Base-by-base conservation (phyloP, 768 basidiomycete species). In the Dioszegia hungarica region DNA sequence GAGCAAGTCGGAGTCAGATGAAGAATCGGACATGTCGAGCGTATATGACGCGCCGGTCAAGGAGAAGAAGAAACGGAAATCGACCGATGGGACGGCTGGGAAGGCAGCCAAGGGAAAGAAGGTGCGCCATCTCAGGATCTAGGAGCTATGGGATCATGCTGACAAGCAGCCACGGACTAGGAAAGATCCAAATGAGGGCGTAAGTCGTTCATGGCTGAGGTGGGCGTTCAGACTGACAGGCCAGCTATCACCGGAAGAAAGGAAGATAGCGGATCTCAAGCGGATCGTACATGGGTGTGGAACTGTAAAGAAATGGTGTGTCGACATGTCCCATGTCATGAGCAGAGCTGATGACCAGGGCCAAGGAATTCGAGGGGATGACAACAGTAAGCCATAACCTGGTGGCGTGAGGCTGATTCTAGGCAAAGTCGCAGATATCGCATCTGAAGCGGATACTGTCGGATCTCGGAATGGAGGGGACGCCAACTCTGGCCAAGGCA, bases 401-500 rank as follows among this genome's bases (percentile, higher is more conserved):
- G n/a, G 5, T 1, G 15, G 5, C 6, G 34, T 31, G 19, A 28
- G 22, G 19, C 52, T 54, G 25, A 47, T 48, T 15, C 10, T 19
- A 72, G 73, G 17, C 63, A n/a, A 56, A 59, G 34, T 39, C 68
- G 10, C 73, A 74, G 51, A 64, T 65, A 15, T 14, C 39, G 14
- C 54, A 60, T 39, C 41, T 75, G 2, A 43, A 63, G 20, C 12
- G 44, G 6, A 45, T 72, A 2, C 46, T 75, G 15, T 28, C 45
- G 2, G 61, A 33, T 27, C 56, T 91, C 28, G 90, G 90, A 0
- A 93, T 92, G 89, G 82, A 79, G 0, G 87, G 88, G 0, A 82
- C 86, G 22, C 78, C 85, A 67, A 90, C 84, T 59, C 65, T 89
- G 67, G 89, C 89, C 51, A 86, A 92, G 76, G 91, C 90, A 3